A percentile compares a stretch with the other conserved stretches of the same genome.
Evolutionary conservation across 257 asterid genomes (phyloP).

Genomic region (Scutellaria galericulata): DNA sequence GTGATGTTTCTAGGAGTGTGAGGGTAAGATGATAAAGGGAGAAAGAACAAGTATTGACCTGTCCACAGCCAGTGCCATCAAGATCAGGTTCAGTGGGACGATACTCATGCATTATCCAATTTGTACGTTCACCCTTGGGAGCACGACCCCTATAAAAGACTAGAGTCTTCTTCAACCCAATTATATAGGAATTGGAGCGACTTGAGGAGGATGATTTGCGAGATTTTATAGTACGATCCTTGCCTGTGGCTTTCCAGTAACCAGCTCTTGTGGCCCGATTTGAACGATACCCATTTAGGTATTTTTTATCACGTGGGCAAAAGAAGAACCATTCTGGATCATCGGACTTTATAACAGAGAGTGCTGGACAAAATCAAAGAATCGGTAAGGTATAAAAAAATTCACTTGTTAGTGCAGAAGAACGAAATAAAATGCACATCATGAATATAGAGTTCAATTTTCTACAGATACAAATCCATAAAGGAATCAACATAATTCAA

Average conservation of each 20-base stretch:
- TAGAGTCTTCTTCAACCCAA: constrained; percentile 87
- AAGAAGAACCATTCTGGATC: constrained; percentile 86
- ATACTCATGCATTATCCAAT: constrained; percentile 90
- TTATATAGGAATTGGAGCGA: constrained; percentile 42
- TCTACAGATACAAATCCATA: constrained; percentile 15
- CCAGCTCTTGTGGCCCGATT: constrained; percentile 86
- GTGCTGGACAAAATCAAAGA: constrained; percentile 50
- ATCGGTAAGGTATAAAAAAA: neutral
- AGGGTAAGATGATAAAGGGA: neutral
- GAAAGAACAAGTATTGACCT: constrained; percentile 50
- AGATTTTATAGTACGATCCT: constrained; percentile 75
- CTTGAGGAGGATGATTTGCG: constrained; percentile 54
- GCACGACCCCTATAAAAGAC: constrained; percentile 89
- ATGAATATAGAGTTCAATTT: neutral
- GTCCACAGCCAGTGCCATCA: constrained; percentile 79
- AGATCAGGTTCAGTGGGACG: constrained; percentile 85
- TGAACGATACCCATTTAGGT: constrained; percentile 77
- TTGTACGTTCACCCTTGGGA: constrained; percentile 81
- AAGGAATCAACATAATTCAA: neutral
- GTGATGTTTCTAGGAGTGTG: neutral
- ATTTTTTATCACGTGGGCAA: constrained; percentile 79
- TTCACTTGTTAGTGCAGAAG: constrained; percentile 16
- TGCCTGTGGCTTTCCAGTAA: constrained; percentile 89
- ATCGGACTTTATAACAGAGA: constrained; percentile 75
- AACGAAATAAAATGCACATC: constrained; percentile 12